Percentiles rank a stretch among this genome's conserved stretches.
These are phyloP conservation scores for Akanthomyces uredinophilus DNA, from an alignment of 2,329 filamentous ascomycete genomes.

Conservation along the genomic window DNA sequence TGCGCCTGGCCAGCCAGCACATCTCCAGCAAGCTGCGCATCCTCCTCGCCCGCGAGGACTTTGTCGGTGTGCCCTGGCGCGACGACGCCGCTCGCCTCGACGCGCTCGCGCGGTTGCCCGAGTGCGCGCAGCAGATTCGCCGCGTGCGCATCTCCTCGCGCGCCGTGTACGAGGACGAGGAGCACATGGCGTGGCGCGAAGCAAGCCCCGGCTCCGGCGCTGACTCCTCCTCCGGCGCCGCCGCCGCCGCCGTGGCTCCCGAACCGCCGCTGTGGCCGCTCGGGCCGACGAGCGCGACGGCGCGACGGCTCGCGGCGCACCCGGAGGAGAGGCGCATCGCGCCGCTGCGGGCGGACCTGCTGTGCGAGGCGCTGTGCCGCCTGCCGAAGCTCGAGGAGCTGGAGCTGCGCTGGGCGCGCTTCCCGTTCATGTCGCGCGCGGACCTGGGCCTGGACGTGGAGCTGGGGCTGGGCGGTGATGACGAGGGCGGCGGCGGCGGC, in stretches of 20 bases:
- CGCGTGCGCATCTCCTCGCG: background rate
- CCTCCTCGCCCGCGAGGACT: constrained; percentile 36
- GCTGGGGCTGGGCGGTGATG: background rate
- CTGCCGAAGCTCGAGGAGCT: constrained; percentile 3
- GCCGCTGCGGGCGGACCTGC: background rate
- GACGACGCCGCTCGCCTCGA: constrained; percentile 41
- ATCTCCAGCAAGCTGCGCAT: constrained; percentile 39
- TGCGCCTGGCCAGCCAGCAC: constrained; percentile 35
- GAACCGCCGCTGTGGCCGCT: background rate
- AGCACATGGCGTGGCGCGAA: background rate
- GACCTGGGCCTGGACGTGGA: background rate
- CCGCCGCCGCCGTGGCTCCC: background rate
- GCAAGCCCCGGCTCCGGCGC: too few relatives aligned
- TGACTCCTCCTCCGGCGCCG: background rate
- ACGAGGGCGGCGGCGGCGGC: too few relatives aligned
- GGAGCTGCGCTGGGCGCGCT: constrained; percentile 1
- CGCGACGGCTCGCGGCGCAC: background rate
- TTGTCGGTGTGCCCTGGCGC: constrained; percentile 40
- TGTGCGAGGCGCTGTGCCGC: constrained; percentile 1
- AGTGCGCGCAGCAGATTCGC: constrained; percentile 36
- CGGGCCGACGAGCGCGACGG: background rate
- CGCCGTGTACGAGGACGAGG: constrained; percentile 10
- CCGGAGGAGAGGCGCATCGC: background rate
- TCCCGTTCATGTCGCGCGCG: background rate
- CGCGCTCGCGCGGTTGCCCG: constrained; percentile 38